Conservation (phyloP, 768 basidiomycete genomes). For the Mycena leptocephala region DNA sequence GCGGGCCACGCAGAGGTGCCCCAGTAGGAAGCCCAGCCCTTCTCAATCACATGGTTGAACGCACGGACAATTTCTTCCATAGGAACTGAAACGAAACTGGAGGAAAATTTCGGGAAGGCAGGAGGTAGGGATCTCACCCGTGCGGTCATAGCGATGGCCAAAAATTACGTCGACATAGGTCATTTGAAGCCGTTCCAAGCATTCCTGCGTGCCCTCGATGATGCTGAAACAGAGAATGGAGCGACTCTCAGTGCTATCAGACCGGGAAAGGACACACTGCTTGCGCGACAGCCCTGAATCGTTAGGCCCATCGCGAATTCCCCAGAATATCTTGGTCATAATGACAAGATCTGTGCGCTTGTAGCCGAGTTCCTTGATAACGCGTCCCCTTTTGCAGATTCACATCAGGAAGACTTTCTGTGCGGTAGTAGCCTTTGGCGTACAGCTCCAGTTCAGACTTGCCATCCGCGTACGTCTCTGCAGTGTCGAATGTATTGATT, state of each 20-base stretch:
- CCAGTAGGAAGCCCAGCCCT: conserved; percentile 84
- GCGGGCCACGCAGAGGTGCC: too few species aligned
- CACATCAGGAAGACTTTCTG: neutral
- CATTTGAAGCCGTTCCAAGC: conserved; percentile 77
- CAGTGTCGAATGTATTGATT: too few species aligned
- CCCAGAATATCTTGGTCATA: too few species aligned
- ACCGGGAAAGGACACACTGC: conserved; percentile 59
- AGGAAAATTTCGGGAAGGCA: neutral
- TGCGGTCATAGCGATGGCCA: conserved; percentile 77
- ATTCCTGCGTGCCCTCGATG: conserved; percentile 82
- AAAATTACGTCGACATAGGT: conserved; percentile 85
- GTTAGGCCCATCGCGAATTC: too few species aligned
- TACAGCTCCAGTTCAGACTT: too few species aligned
- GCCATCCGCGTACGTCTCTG: too few species aligned
- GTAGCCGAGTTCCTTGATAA: conserved; percentile 80
- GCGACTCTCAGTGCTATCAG: neutral
- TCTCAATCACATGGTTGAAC: conserved; percentile 84
- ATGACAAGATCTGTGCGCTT: too few species aligned
- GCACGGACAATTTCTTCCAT: conserved; percentile 84
- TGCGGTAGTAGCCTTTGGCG: neutral
- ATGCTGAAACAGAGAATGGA: conserved; percentile 63
- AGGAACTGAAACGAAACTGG: too few species aligned
- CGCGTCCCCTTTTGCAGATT: conserved; percentile 69
- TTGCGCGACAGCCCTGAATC: too few species aligned
- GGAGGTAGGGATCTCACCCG: conserved; percentile 53